Evolutionary conservation across 257 asterid genomes (phyloP).

Genomic region (Henckelia pumila): DNA sequence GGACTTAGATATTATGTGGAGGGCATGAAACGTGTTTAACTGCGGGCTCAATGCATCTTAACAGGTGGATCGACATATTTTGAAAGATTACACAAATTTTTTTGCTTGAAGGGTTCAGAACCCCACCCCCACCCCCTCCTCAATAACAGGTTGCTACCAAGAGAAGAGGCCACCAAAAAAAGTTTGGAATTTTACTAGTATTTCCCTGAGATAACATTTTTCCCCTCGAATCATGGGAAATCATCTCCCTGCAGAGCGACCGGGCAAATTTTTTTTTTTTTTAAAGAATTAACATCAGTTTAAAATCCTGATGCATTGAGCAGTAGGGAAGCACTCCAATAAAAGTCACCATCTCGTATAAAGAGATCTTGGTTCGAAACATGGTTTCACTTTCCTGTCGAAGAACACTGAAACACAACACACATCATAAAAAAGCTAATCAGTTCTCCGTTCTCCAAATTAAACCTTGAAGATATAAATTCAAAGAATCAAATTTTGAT

Average conservation of each 20-base stretch:
- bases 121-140: too few relatives aligned
- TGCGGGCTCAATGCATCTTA: neutral
- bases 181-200: neutral
- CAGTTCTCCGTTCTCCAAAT: conserved; percentile 33
- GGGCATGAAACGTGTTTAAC: neutral
- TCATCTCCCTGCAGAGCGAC: neutral
- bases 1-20: neutral
- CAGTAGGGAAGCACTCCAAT: conserved; percentile 33
- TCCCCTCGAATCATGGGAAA: neutral
- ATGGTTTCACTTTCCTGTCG: conserved; percentile 46
- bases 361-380: conserved; percentile 38
- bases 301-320: conserved; percentile 14
- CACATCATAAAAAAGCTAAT: conserved; percentile 31
- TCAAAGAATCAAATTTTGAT: too few relatives aligned
- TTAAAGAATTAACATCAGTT: neutral
- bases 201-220: neutral
- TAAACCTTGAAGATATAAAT: conserved; percentile 6
- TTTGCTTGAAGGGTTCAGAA: neutral
- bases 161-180: neutral
- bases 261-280: neutral
- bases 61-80: neutral
- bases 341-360: conserved; percentile 48
- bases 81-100: neutral
- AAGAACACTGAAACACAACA: conserved; percentile 36
- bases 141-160: neutral